A percentile compares a stretch with the other conserved stretches of the same genome.
These are phyloP conservation scores for Isatis lusitanica DNA, from an alignment of 441 rosid species.

Conservation along the genomic window DNA sequence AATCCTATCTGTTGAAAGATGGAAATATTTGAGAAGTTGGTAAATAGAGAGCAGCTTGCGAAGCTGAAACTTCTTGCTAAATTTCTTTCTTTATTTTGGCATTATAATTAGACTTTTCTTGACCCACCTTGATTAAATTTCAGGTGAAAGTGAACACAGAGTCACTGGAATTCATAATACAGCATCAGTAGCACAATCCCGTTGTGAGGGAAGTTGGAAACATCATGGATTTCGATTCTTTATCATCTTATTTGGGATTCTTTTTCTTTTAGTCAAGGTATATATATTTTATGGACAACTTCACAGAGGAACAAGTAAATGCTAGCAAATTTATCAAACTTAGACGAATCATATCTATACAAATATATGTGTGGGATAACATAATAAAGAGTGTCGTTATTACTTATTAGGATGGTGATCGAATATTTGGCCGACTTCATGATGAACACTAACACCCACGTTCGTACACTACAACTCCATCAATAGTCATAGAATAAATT, in stretches of 20 bases:
- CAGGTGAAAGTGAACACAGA: neutral
- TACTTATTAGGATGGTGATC: conserved; percentile 19
- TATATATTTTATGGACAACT: too few relatives aligned
- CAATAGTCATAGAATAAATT: neutral
- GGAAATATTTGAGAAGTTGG: neutral
- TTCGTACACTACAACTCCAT: conserved; percentile 21
- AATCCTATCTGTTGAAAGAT: neutral
- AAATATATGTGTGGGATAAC: conserved; percentile 10
- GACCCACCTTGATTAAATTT: neutral
- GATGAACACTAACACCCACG: conserved; percentile 34
- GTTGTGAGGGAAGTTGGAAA: neutral
- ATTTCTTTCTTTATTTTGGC: neutral
- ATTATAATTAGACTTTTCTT: neutral
- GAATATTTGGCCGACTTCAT: conserved; percentile 33
- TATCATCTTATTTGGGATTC: neutral
- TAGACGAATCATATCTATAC: conserved; percentile 14
- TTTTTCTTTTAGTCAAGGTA: too few relatives aligned
- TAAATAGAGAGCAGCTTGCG: neutral
- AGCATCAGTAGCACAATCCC: neutral
- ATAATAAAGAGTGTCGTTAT: conserved; percentile 5
- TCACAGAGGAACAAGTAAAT: conserved; percentile 10
- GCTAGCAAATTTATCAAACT: conserved; percentile 1
- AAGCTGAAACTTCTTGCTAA: neutral
- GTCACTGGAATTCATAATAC: neutral
- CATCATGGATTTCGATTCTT: neutral